Conservation (phyloP, 306 rosid species). For the Lupinus albus region DNA sequence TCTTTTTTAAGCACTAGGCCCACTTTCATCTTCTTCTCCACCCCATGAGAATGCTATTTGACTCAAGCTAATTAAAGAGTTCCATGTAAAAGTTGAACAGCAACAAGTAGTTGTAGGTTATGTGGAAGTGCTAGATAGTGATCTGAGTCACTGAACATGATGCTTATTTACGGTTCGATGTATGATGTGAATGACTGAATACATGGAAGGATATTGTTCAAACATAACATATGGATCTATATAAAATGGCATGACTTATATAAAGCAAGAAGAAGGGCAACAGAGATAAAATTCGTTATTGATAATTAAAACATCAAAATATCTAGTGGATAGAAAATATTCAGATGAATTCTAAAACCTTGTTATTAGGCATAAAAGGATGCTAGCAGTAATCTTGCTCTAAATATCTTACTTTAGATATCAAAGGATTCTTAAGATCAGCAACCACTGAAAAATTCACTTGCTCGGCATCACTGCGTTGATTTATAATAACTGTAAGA, state of each 20-base stretch:
- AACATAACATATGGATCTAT: background rate
- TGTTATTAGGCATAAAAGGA: background rate
- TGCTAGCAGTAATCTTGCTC: background rate
- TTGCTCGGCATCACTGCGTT: conserved; percentile 69
- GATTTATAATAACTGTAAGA: conserved; percentile 29
- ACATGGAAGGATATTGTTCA: conserved; percentile 18
- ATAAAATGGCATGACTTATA: conserved; percentile 9
- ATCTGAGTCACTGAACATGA: background rate
- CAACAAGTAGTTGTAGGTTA: background rate
- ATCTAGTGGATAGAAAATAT: background rate
- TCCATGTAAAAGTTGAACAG: background rate
- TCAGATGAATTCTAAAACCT: background rate
- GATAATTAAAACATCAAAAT: conserved; percentile 23
- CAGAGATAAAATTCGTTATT: background rate
- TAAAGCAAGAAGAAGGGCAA: background rate
- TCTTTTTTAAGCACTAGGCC: background rate
- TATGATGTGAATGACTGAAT: background rate
- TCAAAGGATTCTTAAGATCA: conserved; percentile 76
- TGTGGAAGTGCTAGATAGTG: background rate
- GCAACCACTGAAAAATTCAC: conserved; percentile 76
- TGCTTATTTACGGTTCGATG: background rate
- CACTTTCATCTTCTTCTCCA: background rate
- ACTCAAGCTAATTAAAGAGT: background rate
- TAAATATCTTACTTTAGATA: conserved; percentile 56
- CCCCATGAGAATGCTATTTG: conserved; percentile 6